phyloP scores from a whole-genome alignment of 2,329 filamentous ascomycete species.

The Pyricularia sp. region DNA sequence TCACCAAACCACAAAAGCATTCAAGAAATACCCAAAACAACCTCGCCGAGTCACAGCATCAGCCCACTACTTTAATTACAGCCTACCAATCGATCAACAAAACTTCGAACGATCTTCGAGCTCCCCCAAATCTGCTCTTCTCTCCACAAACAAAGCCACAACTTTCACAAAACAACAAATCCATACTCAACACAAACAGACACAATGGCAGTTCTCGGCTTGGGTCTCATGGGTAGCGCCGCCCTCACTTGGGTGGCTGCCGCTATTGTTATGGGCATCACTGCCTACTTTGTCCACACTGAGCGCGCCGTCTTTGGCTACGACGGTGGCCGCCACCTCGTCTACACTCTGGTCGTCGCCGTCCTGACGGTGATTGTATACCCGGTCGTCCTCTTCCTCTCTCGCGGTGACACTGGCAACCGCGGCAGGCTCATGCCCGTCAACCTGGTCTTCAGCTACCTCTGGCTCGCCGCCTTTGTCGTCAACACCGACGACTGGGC shows the following conservation, averaged over 20 bases:
- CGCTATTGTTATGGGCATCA: neutral
- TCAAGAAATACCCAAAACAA: neutral
- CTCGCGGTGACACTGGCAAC: neutral
- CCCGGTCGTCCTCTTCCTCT: slow-evolving; percentile 2
- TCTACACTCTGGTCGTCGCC: slow-evolving; percentile 2
- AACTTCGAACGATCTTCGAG: neutral
- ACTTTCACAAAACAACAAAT: neutral
- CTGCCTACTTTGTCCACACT: slow-evolving; percentile 3
- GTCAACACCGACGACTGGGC: slow-evolving; percentile 1
- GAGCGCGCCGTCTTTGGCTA: neutral
- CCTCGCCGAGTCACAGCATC: neutral
- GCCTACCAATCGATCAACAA: neutral
- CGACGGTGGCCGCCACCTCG: slow-evolving; percentile 2
- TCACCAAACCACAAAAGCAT: neutral
- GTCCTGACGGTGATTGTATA: slow-evolving; percentile 2
- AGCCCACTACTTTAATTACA: neutral
- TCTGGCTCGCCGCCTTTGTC: slow-evolving; percentile 5
- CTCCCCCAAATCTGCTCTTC: neutral
- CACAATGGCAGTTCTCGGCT: neutral
- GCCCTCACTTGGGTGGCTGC: neutral
- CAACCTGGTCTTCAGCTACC: slow-evolving; percentile 6
- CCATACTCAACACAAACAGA: neutral
- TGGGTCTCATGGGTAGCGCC: neutral
- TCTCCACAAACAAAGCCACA: neutral
- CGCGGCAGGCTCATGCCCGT: slow-evolving; percentile 4